A percentile compares a stretch with the other conserved stretches of the same genome.
Evolutionary conservation across 2,329 filamentous ascomycete species (phyloP).

Genomic region (Cercospora sp.): DNA sequence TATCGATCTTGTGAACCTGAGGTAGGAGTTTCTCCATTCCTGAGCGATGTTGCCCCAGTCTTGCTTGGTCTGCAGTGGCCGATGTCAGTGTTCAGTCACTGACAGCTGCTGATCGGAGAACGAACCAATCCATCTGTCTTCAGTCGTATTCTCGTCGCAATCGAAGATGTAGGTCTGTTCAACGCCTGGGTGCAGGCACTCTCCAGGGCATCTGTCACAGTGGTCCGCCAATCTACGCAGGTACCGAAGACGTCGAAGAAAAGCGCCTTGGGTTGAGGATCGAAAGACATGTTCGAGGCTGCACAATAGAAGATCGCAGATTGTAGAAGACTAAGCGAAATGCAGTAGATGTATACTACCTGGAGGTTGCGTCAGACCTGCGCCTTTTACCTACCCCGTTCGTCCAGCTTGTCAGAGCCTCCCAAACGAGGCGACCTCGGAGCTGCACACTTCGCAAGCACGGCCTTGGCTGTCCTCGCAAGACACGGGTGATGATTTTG

Average conservation of each 20-base stretch:
- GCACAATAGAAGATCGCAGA: neutral
- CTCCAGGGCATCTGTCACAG: constrained; percentile 61
- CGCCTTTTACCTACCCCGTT: constrained; percentile 8
- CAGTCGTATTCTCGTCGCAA: constrained; percentile 51
- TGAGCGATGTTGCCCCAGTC: constrained; percentile 54
- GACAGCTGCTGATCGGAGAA: neutral
- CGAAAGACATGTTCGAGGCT: neutral
- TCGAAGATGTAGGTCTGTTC: constrained; percentile 46
- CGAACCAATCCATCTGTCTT: constrained; percentile 49
- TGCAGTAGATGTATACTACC: neutral
- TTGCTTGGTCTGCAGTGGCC: constrained; percentile 41
- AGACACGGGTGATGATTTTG: neutral
- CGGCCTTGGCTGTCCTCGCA: neutral
- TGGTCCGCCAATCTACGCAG: constrained; percentile 73
- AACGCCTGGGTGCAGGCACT: constrained; percentile 52
- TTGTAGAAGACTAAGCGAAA: neutral
- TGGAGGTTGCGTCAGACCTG: neutral
- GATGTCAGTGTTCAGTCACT: neutral
- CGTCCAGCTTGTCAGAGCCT: neutral
- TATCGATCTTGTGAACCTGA: constrained; percentile 54
- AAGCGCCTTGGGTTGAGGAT: constrained; percentile 55
- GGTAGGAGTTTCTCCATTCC: constrained; percentile 64
- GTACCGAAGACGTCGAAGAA: constrained; percentile 80
- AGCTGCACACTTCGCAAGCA: neutral
- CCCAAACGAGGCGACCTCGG: constrained; percentile 12